Evolutionary conservation across 768 basidiomycete species (phyloP).

Genomic region (Hygrocybe coccinea): DNA sequence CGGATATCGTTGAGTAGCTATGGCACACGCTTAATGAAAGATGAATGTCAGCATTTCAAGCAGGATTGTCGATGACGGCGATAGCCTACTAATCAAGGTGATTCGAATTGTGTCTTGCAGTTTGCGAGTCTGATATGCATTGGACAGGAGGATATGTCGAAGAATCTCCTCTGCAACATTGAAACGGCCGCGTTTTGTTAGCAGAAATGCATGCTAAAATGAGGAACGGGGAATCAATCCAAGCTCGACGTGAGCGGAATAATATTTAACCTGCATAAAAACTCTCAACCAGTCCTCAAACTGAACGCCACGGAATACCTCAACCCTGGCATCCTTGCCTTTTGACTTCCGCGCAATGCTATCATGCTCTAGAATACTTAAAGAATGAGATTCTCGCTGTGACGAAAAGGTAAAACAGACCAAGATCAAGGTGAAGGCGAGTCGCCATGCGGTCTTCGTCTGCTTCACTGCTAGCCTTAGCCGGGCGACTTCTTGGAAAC

Average conservation of each 20-base stretch:
- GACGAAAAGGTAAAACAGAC: constrained; percentile 33
- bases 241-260: not conserved
- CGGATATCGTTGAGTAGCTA: constrained; percentile 49
- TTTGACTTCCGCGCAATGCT: constrained; percentile 46
- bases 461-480: constrained; percentile 41
- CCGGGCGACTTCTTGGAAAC: constrained; percentile 48
- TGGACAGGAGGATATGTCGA: constrained; percentile 68
- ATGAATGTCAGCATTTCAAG: not conserved
- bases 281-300: constrained; percentile 84
- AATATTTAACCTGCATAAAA: constrained; percentile 68
- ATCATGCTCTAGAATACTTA: constrained; percentile 46
- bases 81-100: constrained; percentile 63
- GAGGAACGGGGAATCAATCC: constrained; percentile 1
- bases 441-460: constrained; percentile 71
- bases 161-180: constrained; percentile 70
- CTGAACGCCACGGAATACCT: constrained; percentile 72
- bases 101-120: constrained; percentile 70
- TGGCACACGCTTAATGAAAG: constrained; percentile 60
- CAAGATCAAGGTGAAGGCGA: constrained; percentile 69
- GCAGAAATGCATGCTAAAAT: constrained; percentile 66
- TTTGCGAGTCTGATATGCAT: constrained; percentile 59
- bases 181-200: constrained; percentile 59
- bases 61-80: not conserved
- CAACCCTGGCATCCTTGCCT: constrained; percentile 42
- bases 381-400: not conserved